These are phyloP conservation scores for Hypoxylon crocopeplum DNA, from an alignment of 495 filamentous ascomycete species.

Conservation along the genomic window DNA sequence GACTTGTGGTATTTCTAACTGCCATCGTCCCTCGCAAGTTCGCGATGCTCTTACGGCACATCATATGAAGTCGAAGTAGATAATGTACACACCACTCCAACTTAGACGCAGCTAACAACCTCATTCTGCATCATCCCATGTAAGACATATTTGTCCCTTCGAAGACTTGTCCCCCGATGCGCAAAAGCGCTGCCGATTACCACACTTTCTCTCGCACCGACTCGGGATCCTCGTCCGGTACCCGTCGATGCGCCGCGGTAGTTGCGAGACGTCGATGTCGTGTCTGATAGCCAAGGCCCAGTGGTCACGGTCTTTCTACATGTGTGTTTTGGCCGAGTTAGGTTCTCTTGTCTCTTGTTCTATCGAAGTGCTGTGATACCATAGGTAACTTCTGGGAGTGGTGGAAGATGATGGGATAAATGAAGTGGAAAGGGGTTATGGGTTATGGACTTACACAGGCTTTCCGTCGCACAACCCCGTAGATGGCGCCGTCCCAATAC, in stretches of 20 bases:
- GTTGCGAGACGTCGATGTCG: conserved; percentile 15
- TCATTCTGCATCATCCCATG: too few species aligned
- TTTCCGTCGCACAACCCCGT: conserved; percentile 19
- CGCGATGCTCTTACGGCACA: too few species aligned
- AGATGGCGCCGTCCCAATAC: conserved; percentile 13
- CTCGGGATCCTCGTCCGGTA: conserved; percentile 19
- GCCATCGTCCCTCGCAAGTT: too few species aligned
- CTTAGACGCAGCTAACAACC: too few species aligned
- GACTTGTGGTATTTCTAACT: too few species aligned
- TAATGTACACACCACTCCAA: too few species aligned
- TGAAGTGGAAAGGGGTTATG: background rate
- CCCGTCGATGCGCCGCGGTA: conserved; percentile 20
- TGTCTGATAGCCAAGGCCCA: conserved; percentile 24
- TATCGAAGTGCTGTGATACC: background rate
- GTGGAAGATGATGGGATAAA: background rate
- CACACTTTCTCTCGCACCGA: conserved; percentile 4
- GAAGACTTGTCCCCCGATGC: too few species aligned
- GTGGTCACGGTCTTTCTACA: conserved; percentile 23
- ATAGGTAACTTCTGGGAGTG: background rate
- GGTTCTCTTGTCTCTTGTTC: background rate
- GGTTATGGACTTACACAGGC: conserved; percentile 27
- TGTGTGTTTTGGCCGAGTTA: background rate
- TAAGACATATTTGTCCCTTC: too few species aligned
- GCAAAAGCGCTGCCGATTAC: too few species aligned
- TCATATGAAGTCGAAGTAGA: too few species aligned